These are phyloP conservation scores for Thalassiosira mediterranea DNA, from an alignment of 352 stramenopile genomes.

Conservation along the genomic window DNA sequence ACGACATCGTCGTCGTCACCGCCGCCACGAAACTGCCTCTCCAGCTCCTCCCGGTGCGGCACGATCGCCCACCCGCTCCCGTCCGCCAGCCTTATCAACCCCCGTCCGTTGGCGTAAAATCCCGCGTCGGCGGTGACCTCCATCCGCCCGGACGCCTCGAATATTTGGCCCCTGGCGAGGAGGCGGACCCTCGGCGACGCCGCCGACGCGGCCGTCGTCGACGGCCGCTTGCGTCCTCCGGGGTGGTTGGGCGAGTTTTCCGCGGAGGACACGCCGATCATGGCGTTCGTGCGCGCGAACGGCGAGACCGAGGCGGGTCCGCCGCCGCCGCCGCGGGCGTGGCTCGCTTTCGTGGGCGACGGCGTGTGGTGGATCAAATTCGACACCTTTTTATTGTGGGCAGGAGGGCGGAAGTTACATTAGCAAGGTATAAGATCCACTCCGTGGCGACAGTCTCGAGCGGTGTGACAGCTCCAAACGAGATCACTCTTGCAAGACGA, in stretches of 20 bases:
- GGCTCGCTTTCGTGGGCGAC: not conserved
- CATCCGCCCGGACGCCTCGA: constrained; percentile 77
- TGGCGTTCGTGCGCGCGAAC: constrained; percentile 49
- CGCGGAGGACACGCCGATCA: constrained; percentile 18
- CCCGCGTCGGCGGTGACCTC: constrained; percentile 50
- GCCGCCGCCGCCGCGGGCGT: constrained; percentile 2
- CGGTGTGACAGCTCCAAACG: no score
- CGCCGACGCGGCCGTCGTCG: not conserved
- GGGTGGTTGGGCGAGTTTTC: constrained; percentile 21
- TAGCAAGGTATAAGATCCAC: no score
- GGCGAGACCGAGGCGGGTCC: constrained; percentile 38
- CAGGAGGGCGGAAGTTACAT: no score
- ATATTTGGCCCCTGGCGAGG: constrained; percentile 67
- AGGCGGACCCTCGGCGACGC: constrained; percentile 33
- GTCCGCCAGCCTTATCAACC: constrained; percentile 77
- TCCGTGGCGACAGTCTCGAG: no score
- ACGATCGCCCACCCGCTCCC: constrained; percentile 81
- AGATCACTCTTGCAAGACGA: no score
- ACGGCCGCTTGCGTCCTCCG: not conserved
- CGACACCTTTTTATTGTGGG: no score
- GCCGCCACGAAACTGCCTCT: constrained; percentile 54
- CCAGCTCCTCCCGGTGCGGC: constrained; percentile 65
- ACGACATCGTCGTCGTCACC: constrained; percentile 26
- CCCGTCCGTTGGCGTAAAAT: constrained; percentile 63
- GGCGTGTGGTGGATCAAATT: constrained; percentile 45